These are phyloP conservation scores for Petunia axillaris DNA, from an alignment of 257 asterid genomes.

Conservation along the genomic window DNA sequence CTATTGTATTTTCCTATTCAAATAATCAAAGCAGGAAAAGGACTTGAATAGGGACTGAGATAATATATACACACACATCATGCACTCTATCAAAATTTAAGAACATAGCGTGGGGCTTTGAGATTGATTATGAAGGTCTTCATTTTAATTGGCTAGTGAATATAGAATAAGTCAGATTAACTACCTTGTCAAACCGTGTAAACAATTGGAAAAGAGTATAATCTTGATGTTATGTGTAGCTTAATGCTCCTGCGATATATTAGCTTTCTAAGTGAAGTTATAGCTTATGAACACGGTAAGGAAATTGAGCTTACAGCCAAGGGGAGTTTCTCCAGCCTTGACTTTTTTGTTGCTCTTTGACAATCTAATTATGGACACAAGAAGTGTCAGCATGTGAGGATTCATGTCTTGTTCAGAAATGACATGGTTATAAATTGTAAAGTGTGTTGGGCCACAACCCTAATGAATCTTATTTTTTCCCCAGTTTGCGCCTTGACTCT, in stretches of 20 bases:
- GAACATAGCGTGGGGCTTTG: background rate
- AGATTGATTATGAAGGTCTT: background rate
- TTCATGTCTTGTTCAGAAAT: background rate
- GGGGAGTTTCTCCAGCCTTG: background rate
- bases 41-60: background rate
- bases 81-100: background rate
- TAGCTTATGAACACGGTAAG: constrained; percentile 11
- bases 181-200: background rate
- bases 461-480: constrained; percentile 1
- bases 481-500: background rate
- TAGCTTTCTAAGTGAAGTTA: background rate
- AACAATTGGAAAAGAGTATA: constrained; percentile 1
- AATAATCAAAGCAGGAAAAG: background rate
- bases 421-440: background rate
- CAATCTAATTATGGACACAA: background rate
- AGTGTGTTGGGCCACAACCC: background rate
- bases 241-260: background rate
- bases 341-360: background rate
- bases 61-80: background rate
- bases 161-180: background rate
- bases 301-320: background rate
- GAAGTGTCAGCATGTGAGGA: background rate
- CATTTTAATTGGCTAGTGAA: background rate
- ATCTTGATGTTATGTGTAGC: background rate
- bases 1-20: background rate